phyloP scores from a whole-genome alignment of 2,329 filamentous ascomycete species.

The Westerdykella sp. region DNA sequence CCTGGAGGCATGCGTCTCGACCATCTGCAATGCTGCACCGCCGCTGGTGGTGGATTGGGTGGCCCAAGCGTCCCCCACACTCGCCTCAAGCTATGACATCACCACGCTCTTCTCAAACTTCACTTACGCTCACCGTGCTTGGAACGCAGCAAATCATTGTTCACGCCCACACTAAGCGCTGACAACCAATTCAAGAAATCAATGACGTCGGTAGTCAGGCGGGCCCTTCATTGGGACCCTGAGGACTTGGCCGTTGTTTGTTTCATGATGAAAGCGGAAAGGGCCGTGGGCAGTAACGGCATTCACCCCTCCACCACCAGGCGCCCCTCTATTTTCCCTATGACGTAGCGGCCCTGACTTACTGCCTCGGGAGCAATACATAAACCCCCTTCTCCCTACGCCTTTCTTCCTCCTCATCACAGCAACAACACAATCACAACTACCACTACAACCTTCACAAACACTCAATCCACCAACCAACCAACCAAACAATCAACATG shows the following conservation, averaged over 20 bases:
- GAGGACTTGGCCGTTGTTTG: neutral
- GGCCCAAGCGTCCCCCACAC: too few relatives aligned
- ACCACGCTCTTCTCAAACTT: too few relatives aligned
- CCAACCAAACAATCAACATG: slow-evolving; percentile 43
- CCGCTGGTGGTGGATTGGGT: too few relatives aligned
- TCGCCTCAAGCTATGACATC: too few relatives aligned
- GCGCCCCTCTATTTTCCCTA: neutral
- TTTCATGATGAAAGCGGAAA: neutral
- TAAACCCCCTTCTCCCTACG: slow-evolving; percentile 12
- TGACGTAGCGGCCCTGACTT: neutral
- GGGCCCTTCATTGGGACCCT: neutral
- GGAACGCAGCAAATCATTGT: too few relatives aligned
- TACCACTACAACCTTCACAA: slow-evolving; percentile 5
- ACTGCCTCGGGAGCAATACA: slow-evolving; percentile 8
- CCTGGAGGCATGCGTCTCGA: too few relatives aligned
- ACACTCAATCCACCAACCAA: slow-evolving; percentile 17
- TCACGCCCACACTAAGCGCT: too few relatives aligned
- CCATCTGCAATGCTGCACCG: too few relatives aligned
- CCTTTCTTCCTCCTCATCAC: slow-evolving; percentile 5
- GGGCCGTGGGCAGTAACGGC: neutral
- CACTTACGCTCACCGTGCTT: too few relatives aligned
- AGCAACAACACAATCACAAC: slow-evolving; percentile 11
- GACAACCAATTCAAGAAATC: neutral
- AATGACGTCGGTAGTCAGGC: neutral
- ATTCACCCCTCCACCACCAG: neutral